A percentile compares a stretch with the other conserved stretches of the same genome.
Conservation (phyloP, 208 protist species). For the Vickermania spadyakhi region DNA sequence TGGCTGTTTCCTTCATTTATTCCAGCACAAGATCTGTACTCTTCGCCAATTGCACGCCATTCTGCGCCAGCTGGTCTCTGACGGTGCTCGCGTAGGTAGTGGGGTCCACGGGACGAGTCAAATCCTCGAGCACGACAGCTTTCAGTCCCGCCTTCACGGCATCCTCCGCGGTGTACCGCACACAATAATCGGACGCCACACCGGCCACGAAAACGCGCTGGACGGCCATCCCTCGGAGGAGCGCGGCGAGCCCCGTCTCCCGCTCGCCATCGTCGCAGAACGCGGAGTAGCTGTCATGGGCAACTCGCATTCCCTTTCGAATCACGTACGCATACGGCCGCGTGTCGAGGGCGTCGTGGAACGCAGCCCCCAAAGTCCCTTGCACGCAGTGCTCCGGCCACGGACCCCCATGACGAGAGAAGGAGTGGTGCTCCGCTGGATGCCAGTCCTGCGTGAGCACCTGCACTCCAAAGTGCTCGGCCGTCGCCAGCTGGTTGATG, state of each 20-base stretch:
- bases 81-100: not conserved
- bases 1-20: no score
- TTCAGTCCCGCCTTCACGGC: slow-evolving; percentile 26
- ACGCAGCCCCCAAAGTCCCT: slow-evolving; percentile 23
- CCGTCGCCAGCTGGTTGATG: slow-evolving; percentile 30
- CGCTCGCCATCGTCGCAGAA: slow-evolving; percentile 29
- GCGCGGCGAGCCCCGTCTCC: slow-evolving; percentile 23
- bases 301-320: slow-evolving; percentile 22
- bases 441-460: slow-evolving; percentile 65
- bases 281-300: slow-evolving; percentile 54
- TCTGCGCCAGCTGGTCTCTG: not conserved
- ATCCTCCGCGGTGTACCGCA: slow-evolving; percentile 43
- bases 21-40: not conserved
- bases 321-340: slow-evolving; percentile 13
- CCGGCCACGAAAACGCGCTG: slow-evolving; percentile 54
- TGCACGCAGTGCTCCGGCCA: slow-evolving; percentile 60
- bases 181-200: slow-evolving; percentile 62
- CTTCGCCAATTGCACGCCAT: not conserved
- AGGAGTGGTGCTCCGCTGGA: slow-evolving; percentile 46
- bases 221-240: slow-evolving; percentile 30
- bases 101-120: slow-evolving; percentile 21
- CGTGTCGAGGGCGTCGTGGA: slow-evolving; percentile 21
- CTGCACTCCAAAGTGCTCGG: slow-evolving; percentile 20
- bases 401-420: slow-evolving; percentile 23
- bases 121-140: slow-evolving; percentile 49